Base-by-base conservation (phyloP, 2,329 filamentous ascomycete species). In the Sporothrix euskadiensis region DNA sequence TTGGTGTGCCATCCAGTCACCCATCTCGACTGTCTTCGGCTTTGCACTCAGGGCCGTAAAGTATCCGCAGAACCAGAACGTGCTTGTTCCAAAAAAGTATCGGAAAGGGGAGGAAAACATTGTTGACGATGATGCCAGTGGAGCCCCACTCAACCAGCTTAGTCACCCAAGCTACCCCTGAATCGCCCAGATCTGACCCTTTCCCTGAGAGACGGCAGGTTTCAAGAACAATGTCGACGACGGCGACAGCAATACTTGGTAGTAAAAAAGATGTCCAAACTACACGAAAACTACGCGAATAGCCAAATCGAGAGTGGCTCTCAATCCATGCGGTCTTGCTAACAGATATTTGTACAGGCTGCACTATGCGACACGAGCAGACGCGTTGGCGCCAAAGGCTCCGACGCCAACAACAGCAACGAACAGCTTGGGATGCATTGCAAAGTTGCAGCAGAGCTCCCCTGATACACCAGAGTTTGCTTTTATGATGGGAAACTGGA, bases 1-100 rank as follows among this genome's bases (percentile, higher is more conserved):
- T 47, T 66, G 63, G 63, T 66, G 63, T 8, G 41, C 63, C 39
- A 66, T 44, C 63, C 63, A 66, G 9, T 66, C 63, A 30, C 63
- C 63, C n/a, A 49, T 44, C 41, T 30, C 63, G 63, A 66, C 63
- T 12, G 63, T 66, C 63, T 66, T 66, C 7, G 63, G 63, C 32
- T 39, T 41, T 16, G 59, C 32, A 39, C 59, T 39, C 59, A 63
- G 59, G 35, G 59, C 59, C 32, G 22, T 63, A 5, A 66, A 66
- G 41, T 66, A 49, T 39, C 22, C 41, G 35, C 35, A 35, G 35
- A 35, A 35, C 5, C 35, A 35, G 35, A 35, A 35, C 5, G 35
- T 8, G 35, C 8, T 35, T 35, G 35, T 35, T 35, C 8, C 35
- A 4, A 35, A 44, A 44, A 44, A 44, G 41, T 44, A 12, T 35